Percentiles rank a stretch among this genome's conserved stretches.
Evolutionary conservation across 1,139 yeast genomes (phyloP).

Genomic region (Barnettozyma hawaiiensis): DNA sequence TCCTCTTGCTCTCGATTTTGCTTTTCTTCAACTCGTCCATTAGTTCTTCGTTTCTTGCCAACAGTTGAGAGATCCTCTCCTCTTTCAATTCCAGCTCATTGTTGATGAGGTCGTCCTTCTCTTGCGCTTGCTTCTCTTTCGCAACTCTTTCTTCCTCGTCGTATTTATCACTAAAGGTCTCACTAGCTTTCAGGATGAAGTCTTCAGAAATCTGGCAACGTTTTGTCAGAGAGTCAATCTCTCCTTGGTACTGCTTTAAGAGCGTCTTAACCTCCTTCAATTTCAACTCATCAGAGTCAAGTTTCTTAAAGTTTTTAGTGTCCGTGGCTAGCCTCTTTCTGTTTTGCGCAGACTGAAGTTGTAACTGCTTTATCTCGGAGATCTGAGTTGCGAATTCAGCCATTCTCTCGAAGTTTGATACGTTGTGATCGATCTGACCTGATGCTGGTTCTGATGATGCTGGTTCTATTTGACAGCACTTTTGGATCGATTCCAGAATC

Average conservation of each 20-base stretch:
- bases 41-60: slow-evolving; percentile 70
- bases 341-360: slow-evolving; percentile 57
- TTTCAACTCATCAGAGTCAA: slow-evolving; percentile 55
- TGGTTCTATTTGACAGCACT: no score
- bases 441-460: not conserved
- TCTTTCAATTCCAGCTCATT: slow-evolving; percentile 69
- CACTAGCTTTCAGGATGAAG: slow-evolving; percentile 67
- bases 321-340: slow-evolving; percentile 73
- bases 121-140: slow-evolving; percentile 42
- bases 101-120: slow-evolving; percentile 50
- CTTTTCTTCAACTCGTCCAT: slow-evolving; percentile 53
- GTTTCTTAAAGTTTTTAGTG: slow-evolving; percentile 77
- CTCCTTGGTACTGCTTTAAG: slow-evolving; percentile 79
- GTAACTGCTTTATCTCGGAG: slow-evolving; percentile 32
- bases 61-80: slow-evolving; percentile 62
- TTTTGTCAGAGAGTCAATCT: slow-evolving; percentile 75
- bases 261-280: slow-evolving; percentile 58
- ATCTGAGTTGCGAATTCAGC: not conserved
- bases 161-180: slow-evolving; percentile 23
- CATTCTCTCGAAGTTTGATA: no score
- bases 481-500: no score
- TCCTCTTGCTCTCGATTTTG: slow-evolving; percentile 27
- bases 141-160: slow-evolving; percentile 40
- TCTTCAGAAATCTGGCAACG: slow-evolving; percentile 72
- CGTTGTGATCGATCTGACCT: no score